These are phyloP conservation scores for Agrostemma githago DNA, from an alignment of 148 eudicot species.

Conservation along the genomic window DNA sequence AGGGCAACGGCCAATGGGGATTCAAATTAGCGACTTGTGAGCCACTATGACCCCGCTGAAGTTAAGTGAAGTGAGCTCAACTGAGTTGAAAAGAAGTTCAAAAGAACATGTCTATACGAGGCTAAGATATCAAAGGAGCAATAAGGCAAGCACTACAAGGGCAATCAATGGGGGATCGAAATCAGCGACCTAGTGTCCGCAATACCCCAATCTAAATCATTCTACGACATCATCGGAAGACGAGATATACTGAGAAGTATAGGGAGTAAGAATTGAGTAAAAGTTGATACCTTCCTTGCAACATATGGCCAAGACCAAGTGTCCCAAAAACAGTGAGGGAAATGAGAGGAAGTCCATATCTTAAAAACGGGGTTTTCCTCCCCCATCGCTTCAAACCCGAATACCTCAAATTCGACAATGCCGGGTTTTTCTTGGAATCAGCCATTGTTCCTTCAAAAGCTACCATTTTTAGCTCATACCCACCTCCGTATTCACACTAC, in stretches of 20 bases:
- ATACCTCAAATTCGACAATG: constrained; percentile 31
- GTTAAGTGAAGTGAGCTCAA: no score
- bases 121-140: background rate
- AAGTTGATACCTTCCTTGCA: constrained; percentile 78
- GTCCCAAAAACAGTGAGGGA: constrained; percentile 82
- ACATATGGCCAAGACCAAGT: constrained; percentile 84
- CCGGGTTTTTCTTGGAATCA: constrained; percentile 34
- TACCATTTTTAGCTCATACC: constrained; percentile 31
- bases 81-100: no score
- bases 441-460: constrained; percentile 21
- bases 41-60: no score
- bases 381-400: constrained; percentile 71
- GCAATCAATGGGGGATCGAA: background rate
- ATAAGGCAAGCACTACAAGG: background rate
- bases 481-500: background rate
- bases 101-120: no score
- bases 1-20: background rate
- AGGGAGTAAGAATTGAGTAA: background rate
- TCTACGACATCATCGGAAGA: background rate
- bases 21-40: no score
- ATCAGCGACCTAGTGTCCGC: background rate
- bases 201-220: background rate
- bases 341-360: constrained; percentile 95
- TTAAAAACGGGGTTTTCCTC: constrained; percentile 69
- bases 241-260: background rate